Percentiles rank a stretch among this genome's conserved stretches.
These are phyloP conservation scores for Ogataea glucozyma DNA, from an alignment of 805 yeast genomes.

Conservation along the genomic window DNA sequence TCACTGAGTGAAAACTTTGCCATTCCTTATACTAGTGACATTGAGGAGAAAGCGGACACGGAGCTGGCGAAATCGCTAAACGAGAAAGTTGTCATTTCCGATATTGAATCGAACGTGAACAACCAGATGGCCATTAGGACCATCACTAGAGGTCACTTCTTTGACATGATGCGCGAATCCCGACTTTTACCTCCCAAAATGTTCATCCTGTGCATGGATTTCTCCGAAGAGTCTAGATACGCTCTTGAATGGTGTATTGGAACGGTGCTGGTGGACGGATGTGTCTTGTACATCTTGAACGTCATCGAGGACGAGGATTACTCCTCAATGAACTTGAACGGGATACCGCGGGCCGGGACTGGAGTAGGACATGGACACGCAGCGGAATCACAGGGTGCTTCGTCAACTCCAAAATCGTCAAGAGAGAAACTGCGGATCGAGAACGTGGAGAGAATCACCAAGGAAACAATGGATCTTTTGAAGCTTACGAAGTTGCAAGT, in stretches of 20 bases:
- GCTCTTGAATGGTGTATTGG: conserved; percentile 91
- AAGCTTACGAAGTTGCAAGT: conserved; percentile 69
- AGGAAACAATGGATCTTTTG: conserved; percentile 44
- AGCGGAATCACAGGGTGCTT: neutral
- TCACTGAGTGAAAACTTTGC: conserved; percentile 31
- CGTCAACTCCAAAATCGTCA: conserved; percentile 17
- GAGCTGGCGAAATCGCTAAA: conserved; percentile 56
- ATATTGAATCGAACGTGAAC: conserved; percentile 50
- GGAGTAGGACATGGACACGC: conserved; percentile 11
- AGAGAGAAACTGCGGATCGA: conserved; percentile 43
- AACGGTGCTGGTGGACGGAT: conserved; percentile 77
- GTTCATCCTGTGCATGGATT: conserved; percentile 77
- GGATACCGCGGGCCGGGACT: no score
- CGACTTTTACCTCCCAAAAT: conserved; percentile 43
- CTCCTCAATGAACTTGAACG: conserved; percentile 38
- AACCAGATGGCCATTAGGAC: conserved; percentile 67
- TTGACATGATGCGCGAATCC: conserved; percentile 40
- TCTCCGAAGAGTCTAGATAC: conserved; percentile 77
- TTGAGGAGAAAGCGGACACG: conserved; percentile 63
- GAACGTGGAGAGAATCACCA: conserved; percentile 46
- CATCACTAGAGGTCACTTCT: conserved; percentile 67
- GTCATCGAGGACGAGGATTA: conserved; percentile 49
- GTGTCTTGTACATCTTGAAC: conserved; percentile 72
- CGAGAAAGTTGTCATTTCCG: conserved; percentile 55
- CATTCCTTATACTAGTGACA: conserved; percentile 68